Evolutionary conservation across 768 basidiomycete species (phyloP), one percentile per base, ranked within the genome.

Genomic region (Clathrus columnatus): DNA sequence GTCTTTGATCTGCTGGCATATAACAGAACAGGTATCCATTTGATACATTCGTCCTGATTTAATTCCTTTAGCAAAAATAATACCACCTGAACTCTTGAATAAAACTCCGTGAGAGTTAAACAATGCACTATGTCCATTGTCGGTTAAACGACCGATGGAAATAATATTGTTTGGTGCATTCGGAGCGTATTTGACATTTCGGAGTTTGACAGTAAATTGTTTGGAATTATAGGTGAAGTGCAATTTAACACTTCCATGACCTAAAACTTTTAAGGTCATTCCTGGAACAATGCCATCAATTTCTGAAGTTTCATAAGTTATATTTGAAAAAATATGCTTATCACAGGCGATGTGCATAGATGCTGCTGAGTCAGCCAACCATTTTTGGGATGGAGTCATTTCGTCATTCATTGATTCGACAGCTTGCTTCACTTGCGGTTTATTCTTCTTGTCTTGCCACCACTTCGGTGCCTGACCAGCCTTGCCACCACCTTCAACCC

Each of bases 381-480:
- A n/a, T 14, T 21, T 21, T 48, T 48, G 46, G 24, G 24, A n/a
- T n/a, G n/a, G n/a, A n/a, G n/a, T n/a, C n/a, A n/a, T n/a, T n/a
- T n/a, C n/a, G n/a, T n/a, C n/a, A n/a, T n/a, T n/a, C n/a, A n/a
- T 48, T 10, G 10, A 14, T 48, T 48, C 46, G 20, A n/a, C 20
- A 10, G 46, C n/a, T 10, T 10, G 10, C 20, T 48, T 48, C n/a
- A 10, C 20, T 10, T 16, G 10, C 10, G n/a, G 14, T 10, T 10
- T 21, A 10, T 48, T 21, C 46, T 48, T 48, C 41, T 42, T 11
- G 14, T 42, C 41, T 21, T 48, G n/a, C 10, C 10, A 48, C 46
- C 46, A 48, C 24, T 10, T 48, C 8, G 59, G 61, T 1, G 51
- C 50, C 36, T 63, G 55, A 17, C 63, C 63, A 36, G 62, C 63